Evolutionary conservation across 192 early-diverging fungal genomes (phyloP), one percentile per base, ranked within the genome.

Genomic region (Geranomyces michiganensis): DNA sequence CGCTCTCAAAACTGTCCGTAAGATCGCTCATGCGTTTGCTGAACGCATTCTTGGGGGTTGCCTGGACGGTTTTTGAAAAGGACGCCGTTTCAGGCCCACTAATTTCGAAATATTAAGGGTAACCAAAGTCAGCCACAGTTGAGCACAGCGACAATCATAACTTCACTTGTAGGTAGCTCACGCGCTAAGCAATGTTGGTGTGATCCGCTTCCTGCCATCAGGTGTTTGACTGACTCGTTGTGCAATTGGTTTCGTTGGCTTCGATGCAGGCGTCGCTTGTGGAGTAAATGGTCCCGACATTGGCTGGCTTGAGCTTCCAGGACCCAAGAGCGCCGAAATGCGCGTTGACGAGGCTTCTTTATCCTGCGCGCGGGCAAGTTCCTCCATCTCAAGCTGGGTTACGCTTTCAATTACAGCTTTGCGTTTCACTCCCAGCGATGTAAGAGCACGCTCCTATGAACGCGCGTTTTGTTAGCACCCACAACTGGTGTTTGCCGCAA

Each of bases 141-240:
- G n/a, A n/a, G n/a, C n/a, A n/a, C n/a, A n/a, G n/a, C n/a, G n/a
- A n/a, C n/a, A n/a, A n/a, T n/a, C n/a, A n/a, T n/a, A n/a, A n/a
- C n/a, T n/a, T n/a, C n/a, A n/a, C n/a, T n/a, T n/a, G n/a, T n/a
- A n/a, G n/a, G 27, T 36, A 24, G 47, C 63, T 51, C 45, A 78
- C 81, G 63, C 67, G 70, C 78, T 73, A 58, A 81, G 59, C 13
- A 82, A 82, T 44, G 77, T 78, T 1, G 80, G 95, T 29, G 89
- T 87, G 29, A 97, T 94, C 12, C 95, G 82, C 59, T 91, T 93
- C 77, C 92, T 91, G 9, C 95, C 95, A 68, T 90, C 85, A 47
- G 89, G 89, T 9, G 90, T 92, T 53, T 87, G 77, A 0, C 92
- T 87, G 32, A 92, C 85, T 0, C 65, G 77, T 65, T 91, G 90